phyloP scores from a whole-genome alignment of 495 filamentous ascomycete genomes.

The Neurospora tetraspora region DNA sequence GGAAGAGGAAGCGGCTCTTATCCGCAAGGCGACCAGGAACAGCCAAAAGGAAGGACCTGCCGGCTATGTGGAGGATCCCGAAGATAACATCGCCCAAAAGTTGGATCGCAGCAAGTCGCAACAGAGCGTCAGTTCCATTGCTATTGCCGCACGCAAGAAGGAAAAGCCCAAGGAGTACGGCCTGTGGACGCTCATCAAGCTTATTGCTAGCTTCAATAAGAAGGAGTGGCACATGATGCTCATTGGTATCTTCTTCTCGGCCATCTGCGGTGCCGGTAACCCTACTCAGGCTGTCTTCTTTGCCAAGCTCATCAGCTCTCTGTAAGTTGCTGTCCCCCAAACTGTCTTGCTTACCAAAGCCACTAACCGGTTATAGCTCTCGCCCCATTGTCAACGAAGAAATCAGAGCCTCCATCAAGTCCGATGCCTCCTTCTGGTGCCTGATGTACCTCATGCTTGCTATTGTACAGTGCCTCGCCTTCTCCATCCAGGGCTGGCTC shows the following conservation, averaged over 20 bases:
- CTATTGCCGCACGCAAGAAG: slow-evolving; percentile 43
- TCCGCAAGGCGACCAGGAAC: slow-evolving; percentile 30
- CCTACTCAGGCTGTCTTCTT: slow-evolving; percentile 87
- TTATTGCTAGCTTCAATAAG: slow-evolving; percentile 75
- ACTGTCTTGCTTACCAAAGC: background rate
- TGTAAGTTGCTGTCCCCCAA: slow-evolving; percentile 21
- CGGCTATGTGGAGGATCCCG: slow-evolving; percentile 40
- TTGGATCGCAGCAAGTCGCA: slow-evolving; percentile 53
- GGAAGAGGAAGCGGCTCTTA: slow-evolving; percentile 36
- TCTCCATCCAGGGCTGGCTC: slow-evolving; percentile 52
- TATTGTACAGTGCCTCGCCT: slow-evolving; percentile 61
- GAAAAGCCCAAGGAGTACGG: slow-evolving; percentile 47
- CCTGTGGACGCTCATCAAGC: slow-evolving; percentile 74
- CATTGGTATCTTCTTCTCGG: slow-evolving; percentile 63
- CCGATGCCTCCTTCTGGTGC: slow-evolving; percentile 77
- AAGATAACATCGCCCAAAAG: slow-evolving; percentile 47
- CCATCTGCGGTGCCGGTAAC: slow-evolving; percentile 76
- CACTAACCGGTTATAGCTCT: slow-evolving; percentile 20
- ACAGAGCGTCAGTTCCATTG: slow-evolving; percentile 60
- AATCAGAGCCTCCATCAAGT: slow-evolving; percentile 38
- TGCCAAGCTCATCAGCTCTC: slow-evolving; percentile 64
- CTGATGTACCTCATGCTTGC: slow-evolving; percentile 95
- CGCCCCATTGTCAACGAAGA: slow-evolving; percentile 23
- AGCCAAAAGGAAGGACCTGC: slow-evolving; percentile 10
- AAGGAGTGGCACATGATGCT: slow-evolving; percentile 64